These are phyloP conservation scores for Eucalyptus polybractea DNA, from an alignment of 345 rosid species.

Conservation along the genomic window DNA sequence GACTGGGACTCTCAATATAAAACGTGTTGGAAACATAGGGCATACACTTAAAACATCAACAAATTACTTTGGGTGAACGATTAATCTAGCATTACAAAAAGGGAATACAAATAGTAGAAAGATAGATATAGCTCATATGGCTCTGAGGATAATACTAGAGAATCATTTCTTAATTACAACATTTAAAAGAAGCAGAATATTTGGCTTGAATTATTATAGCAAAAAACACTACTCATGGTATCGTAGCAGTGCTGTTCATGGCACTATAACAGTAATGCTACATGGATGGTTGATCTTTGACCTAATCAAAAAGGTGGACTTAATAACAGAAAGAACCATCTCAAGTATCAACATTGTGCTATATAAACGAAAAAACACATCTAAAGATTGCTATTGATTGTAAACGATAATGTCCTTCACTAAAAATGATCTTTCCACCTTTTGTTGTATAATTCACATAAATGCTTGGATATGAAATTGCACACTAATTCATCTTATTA, in stretches of 20 bases:
- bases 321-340: neutral
- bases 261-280: too few relatives aligned
- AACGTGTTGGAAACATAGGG: neutral
- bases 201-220: too few relatives aligned
- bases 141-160: too few relatives aligned
- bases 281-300: neutral
- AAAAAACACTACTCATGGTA: too few relatives aligned
- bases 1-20: neutral
- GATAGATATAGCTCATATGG: too few relatives aligned
- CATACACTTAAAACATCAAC: neutral
- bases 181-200: too few relatives aligned
- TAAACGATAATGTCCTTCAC: neutral
- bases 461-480: neutral
- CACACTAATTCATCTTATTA: too few relatives aligned
- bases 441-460: neutral
- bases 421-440: neutral
- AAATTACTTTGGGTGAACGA: neutral
- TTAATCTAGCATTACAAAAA: neutral
- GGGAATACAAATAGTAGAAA: too few relatives aligned
- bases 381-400: neutral
- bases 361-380: neutral
- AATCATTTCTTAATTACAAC: too few relatives aligned
- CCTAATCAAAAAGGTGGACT: neutral
- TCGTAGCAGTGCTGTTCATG: too few relatives aligned
- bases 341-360: neutral